Evolutionary conservation across 2,329 filamentous ascomycete genomes (phyloP).

Genomic region (Hymenoscyphus scutula): DNA sequence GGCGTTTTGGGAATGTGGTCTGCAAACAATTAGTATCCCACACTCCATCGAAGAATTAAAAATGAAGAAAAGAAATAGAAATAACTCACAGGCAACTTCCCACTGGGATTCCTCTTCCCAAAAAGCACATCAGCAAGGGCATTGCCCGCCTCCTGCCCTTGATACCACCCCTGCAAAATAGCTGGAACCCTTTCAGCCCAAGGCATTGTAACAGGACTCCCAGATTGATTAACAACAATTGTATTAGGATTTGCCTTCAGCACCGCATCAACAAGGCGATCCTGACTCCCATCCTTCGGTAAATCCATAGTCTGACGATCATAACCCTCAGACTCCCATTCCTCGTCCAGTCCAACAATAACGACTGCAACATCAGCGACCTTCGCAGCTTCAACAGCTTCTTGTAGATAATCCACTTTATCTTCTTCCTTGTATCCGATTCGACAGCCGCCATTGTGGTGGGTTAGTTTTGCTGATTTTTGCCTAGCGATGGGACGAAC

Average conservation of each 20-base stretch:
- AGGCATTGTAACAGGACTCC: slow-evolving; percentile 67
- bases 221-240: slow-evolving; percentile 67
- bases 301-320: slow-evolving; percentile 62
- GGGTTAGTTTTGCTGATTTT: slow-evolving; percentile 53
- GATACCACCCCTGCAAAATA: slow-evolving; percentile 70
- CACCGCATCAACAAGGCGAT: slow-evolving; percentile 62
- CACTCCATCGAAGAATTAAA: not conserved
- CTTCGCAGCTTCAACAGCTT: slow-evolving; percentile 61
- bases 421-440: slow-evolving; percentile 70
- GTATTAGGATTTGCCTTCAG: slow-evolving; percentile 62
- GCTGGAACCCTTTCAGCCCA: slow-evolving; percentile 65
- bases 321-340: slow-evolving; percentile 75
- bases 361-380: slow-evolving; percentile 66
- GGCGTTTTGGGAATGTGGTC: slow-evolving; percentile 63
- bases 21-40: slow-evolving; percentile 30
- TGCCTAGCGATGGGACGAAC: slow-evolving; percentile 60
- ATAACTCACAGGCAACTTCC: slow-evolving; percentile 63
- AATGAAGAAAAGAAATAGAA: not conserved
- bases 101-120: slow-evolving; percentile 61
- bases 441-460: slow-evolving; percentile 69
- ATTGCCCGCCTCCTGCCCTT: slow-evolving; percentile 59
- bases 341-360: slow-evolving; percentile 66
- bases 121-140: slow-evolving; percentile 66
- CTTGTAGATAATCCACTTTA: slow-evolving; percentile 56
- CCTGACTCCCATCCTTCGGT: slow-evolving; percentile 55